Conservation (phyloP, 2,329 filamentous ascomycete genomes). For the Neopestalotiopsis clavispora region DNA sequence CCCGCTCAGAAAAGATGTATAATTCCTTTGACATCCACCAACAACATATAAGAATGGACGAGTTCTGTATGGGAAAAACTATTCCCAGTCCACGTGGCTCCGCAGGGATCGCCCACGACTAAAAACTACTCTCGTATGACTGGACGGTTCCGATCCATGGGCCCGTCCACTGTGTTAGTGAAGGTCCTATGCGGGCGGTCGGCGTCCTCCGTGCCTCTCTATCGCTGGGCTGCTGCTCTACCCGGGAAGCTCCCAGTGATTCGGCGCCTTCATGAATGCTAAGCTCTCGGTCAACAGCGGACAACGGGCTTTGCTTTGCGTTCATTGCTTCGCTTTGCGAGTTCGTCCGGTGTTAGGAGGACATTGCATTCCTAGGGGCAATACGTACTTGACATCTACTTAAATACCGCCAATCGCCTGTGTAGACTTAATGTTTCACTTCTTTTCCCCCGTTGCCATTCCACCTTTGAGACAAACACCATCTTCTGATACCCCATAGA, state of each 20-base stretch:
- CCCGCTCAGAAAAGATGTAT: not conserved
- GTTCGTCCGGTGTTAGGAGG: not conserved
- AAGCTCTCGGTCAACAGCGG: constrained; percentile 28
- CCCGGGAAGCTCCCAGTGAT: constrained; percentile 14
- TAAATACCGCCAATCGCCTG: constrained; percentile 3
- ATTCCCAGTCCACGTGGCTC: constrained; percentile 4
- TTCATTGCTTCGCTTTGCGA: not conserved
- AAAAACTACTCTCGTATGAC: constrained; percentile 11
- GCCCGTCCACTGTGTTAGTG: not conserved
- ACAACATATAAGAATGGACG: not conserved
- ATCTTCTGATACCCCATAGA: too few species aligned
- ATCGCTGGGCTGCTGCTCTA: not conserved
- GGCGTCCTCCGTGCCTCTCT: constrained; percentile 11
- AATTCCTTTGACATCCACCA: not conserved
- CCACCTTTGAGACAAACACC: not conserved
- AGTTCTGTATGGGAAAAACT: not conserved
- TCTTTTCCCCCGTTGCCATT: not conserved
- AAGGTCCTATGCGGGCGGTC: constrained; percentile 6
- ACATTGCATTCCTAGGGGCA: not conserved
- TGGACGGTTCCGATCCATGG: not conserved
- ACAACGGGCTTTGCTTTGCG: not conserved
- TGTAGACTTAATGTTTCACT: not conserved
- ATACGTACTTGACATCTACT: not conserved
- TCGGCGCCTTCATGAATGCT: constrained; percentile 20
- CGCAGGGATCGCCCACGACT: not conserved